phyloP scores from a whole-genome alignment of 768 basidiomycete species.

The Tulasnella sp. region DNA sequence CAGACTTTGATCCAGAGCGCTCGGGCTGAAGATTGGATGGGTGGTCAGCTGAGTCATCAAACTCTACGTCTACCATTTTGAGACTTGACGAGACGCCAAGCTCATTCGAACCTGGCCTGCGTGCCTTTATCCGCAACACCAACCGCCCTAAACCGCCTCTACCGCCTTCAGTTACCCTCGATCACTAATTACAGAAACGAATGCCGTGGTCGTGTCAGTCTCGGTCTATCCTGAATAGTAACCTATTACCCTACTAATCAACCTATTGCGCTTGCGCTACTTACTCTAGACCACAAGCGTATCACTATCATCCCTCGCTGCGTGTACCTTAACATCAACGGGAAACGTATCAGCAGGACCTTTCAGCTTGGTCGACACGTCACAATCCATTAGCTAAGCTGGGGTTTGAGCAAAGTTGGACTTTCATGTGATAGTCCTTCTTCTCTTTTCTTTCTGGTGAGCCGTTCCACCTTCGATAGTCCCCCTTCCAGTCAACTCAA shows the following conservation, averaged over 20 bases:
- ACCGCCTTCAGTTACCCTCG: neutral
- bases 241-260: too few species aligned
- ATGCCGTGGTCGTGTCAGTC: neutral
- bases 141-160: neutral
- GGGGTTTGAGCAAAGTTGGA: neutral
- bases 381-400: slow-evolving; percentile 10
- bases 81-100: neutral
- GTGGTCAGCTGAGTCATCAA: neutral
- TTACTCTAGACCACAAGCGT: slow-evolving; percentile 20
- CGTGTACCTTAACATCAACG: slow-evolving; percentile 21
- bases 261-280: neutral
- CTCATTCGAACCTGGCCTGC: neutral
- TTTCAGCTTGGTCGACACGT: slow-evolving; percentile 18
- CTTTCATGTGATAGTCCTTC: neutral
- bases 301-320: slow-evolving; percentile 19
- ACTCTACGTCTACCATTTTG: neutral
- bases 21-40: too few species aligned
- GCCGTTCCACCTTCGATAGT: neutral
- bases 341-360: slow-evolving; percentile 7
- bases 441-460: neutral
- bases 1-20: too few species aligned
- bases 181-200: neutral
- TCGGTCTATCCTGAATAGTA: neutral
- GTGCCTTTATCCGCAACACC: neutral
- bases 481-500: neutral